Percentiles rank a stretch among this genome's conserved stretches.
These are phyloP conservation scores for Phytophthora brassicae DNA, from an alignment of 352 stramenopile species.

Conservation along the genomic window DNA sequence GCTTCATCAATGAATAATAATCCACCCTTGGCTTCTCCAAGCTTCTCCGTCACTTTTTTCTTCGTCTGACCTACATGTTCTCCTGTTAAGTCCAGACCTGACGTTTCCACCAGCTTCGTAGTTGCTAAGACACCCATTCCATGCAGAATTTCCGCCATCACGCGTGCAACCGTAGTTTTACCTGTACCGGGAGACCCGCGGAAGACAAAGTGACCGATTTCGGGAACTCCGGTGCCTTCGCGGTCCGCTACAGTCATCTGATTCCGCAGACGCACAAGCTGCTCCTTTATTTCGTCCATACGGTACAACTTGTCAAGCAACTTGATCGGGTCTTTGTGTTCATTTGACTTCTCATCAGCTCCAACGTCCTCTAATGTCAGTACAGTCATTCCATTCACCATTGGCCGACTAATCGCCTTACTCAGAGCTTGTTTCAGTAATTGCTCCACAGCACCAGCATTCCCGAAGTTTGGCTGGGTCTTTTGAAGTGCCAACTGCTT, in stretches of 20 bases:
- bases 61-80: constrained; percentile 90
- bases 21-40: constrained; percentile 88
- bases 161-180: constrained; percentile 90
- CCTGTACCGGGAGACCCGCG: constrained; percentile 86
- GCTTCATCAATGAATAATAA: constrained; percentile 94
- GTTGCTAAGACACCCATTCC: constrained; percentile 90
- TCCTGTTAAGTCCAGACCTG: constrained; percentile 86
- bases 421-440: constrained; percentile 78
- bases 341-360: constrained; percentile 2
- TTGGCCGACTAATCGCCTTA: constrained; percentile 51
- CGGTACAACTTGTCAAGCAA: constrained; percentile 57
- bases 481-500: constrained; percentile 70
- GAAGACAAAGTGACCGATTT: constrained; percentile 87
- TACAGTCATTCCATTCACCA: constrained; percentile 41
- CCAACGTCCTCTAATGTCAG: constrained; percentile 60
- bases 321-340: constrained; percentile 44
- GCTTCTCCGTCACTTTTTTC: constrained; percentile 83
- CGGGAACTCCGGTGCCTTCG: constrained; percentile 56
- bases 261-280: constrained; percentile 56
- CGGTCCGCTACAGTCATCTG: constrained; percentile 64
- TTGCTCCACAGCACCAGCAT: constrained; percentile 86
- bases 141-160: constrained; percentile 93
- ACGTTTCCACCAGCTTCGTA: constrained; percentile 91
- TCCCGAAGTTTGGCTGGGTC: constrained; percentile 87
- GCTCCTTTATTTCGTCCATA: constrained; percentile 60